A percentile compares a stretch with the other conserved stretches of the same genome.
These are phyloP conservation scores for Clausena lansium DNA, from an alignment of 345 rosid genomes.

Conservation along the genomic window DNA sequence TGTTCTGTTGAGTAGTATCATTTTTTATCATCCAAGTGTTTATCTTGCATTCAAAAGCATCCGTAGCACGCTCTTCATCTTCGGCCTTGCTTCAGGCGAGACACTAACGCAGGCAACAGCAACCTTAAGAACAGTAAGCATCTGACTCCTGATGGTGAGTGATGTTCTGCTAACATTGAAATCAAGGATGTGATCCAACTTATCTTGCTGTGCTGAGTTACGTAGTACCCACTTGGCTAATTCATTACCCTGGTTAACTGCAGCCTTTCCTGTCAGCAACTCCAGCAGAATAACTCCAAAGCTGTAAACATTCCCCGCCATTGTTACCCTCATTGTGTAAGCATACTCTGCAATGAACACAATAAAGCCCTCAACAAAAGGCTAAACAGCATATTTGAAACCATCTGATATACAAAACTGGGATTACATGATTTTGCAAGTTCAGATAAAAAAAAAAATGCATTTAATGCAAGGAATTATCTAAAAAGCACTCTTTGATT, in stretches of 20 bases:
- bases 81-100: conserved; percentile 72
- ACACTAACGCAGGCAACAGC: conserved; percentile 70
- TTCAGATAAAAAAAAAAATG: background rate
- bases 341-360: conserved; percentile 70
- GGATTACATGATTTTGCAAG: background rate
- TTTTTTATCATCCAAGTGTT: conserved; percentile 6
- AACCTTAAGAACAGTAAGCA: conserved; percentile 67
- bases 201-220: conserved; percentile 42
- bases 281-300: conserved; percentile 79
- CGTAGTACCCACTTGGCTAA: conserved; percentile 75
- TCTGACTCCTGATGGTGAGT: conserved; percentile 51
- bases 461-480: background rate
- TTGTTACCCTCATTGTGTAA: conserved; percentile 86
- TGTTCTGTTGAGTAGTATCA: background rate
- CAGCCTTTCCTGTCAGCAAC: conserved; percentile 75
- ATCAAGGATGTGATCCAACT: conserved; percentile 67
- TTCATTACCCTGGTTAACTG: conserved; percentile 70
- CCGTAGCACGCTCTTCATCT: conserved; percentile 71
- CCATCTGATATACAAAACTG: background rate
- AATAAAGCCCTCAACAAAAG: background rate
- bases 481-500: background rate
- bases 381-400: background rate
- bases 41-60: conserved; percentile 67
- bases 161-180: conserved; percentile 61
- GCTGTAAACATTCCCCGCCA: conserved; percentile 79